A percentile compares a stretch with the other conserved stretches of the same genome.
Evolutionary conservation across 345 rosid genomes (phyloP).

Genomic region (Alliaria petiolata): DNA sequence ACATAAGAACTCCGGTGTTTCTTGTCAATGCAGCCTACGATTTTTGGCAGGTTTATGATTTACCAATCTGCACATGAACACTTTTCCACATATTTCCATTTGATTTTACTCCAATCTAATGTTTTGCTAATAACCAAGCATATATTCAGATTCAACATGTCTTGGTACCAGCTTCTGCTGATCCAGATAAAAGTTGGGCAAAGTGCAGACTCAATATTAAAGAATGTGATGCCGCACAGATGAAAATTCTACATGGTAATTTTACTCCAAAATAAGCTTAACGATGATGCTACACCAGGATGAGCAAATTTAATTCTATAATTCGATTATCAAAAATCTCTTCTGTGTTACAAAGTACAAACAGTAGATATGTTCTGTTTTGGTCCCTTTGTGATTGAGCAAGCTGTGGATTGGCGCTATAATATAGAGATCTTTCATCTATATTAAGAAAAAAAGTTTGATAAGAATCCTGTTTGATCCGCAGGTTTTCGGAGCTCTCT

Average conservation of each 20-base stretch:
- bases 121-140: conserved; percentile 25
- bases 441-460: too few relatives aligned
- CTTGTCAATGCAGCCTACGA: conserved; percentile 85
- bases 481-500: conserved; percentile 68
- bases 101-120: conserved; percentile 6
- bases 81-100: not conserved
- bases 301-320: not conserved
- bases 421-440: not conserved
- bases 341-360: conserved; percentile 4
- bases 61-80: not conserved
- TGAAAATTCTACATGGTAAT: conserved; percentile 63
- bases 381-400: not conserved
- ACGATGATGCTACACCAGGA: not conserved
- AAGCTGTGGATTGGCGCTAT: not conserved
- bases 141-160: conserved; percentile 58
- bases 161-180: conserved; percentile 60
- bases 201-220: conserved; percentile 59
- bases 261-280: not conserved
- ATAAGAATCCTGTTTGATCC: not conserved
- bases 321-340: not conserved
- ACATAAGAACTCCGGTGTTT: conserved; percentile 64
- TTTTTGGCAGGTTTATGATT: conserved; percentile 81
- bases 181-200: conserved; percentile 53
- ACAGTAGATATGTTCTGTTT: not conserved
- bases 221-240: conserved; percentile 56